These are phyloP conservation scores for Kernera saxatilis DNA, from an alignment of 345 rosid genomes.

Conservation along the genomic window DNA sequence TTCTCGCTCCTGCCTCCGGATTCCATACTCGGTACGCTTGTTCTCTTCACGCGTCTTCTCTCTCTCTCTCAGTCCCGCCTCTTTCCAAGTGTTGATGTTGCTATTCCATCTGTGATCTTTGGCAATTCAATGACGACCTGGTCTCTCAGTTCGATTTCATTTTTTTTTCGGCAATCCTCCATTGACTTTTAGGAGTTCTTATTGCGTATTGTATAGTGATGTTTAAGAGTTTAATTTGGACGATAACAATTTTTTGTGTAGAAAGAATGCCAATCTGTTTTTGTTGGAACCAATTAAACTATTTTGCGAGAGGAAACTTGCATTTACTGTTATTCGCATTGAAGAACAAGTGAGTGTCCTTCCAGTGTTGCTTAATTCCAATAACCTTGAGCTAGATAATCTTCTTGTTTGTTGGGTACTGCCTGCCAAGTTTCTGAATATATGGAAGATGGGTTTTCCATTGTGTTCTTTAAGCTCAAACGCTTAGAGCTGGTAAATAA, in stretches of 20 bases:
- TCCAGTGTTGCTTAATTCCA: neutral
- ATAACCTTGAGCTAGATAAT: neutral
- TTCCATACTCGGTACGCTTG: conserved; percentile 48
- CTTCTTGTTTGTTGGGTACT: neutral
- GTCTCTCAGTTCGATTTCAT: neutral
- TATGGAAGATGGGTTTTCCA: neutral
- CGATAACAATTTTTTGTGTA: neutral
- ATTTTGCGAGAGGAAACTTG: neutral
- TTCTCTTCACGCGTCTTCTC: neutral
- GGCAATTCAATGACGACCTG: neutral
- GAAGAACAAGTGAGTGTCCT: neutral
- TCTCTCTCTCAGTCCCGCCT: neutral
- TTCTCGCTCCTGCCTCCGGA: conserved; percentile 46
- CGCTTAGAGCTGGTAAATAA: neutral
- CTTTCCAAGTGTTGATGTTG: neutral
- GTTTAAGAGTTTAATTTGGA: neutral
- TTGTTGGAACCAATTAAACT: neutral
- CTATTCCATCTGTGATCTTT: conserved; percentile 4
- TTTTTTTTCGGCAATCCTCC: neutral
- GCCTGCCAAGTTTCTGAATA: neutral
- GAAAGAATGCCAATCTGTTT: neutral
- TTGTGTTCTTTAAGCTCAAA: neutral
- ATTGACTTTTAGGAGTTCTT: conserved; percentile 15
- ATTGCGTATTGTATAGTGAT: neutral
- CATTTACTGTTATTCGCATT: neutral